phyloP scores from a whole-genome alignment of 495 filamentous ascomycete species.

The Aspergillus avenaceus region DNA sequence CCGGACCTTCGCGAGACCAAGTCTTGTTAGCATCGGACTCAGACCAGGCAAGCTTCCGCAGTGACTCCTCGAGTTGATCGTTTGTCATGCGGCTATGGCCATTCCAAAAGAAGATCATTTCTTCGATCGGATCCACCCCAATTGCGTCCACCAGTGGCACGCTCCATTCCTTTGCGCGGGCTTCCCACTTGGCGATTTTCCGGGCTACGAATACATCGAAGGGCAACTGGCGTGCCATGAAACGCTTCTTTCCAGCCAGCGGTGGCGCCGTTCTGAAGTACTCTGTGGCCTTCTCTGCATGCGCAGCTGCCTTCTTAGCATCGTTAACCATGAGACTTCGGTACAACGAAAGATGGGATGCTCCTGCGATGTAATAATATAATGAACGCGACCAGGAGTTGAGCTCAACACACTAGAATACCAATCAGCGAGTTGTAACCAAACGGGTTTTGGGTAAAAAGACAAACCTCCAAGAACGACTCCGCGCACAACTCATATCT shows the following conservation, averaged over 20 bases:
- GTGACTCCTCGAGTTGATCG: slow-evolving; percentile 58
- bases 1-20: slow-evolving; percentile 57
- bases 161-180: slow-evolving; percentile 63
- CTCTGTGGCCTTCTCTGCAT: slow-evolving; percentile 64
- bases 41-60: slow-evolving; percentile 63
- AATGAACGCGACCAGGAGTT: slow-evolving; percentile 89
- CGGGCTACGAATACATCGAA: slow-evolving; percentile 85
- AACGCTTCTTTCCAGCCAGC: slow-evolving; percentile 77
- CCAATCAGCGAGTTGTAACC: slow-evolving; percentile 1
- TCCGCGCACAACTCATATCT: slow-evolving; percentile 66
- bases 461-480: slow-evolving; percentile 60
- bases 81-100: slow-evolving; percentile 70
- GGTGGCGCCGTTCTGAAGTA: slow-evolving; percentile 68
- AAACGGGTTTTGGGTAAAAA: not conserved
- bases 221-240: slow-evolving; percentile 85
- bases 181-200: slow-evolving; percentile 88
- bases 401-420: slow-evolving; percentile 61
- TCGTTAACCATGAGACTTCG: slow-evolving; percentile 48
- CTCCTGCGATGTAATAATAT: slow-evolving; percentile 86
- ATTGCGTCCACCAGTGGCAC: slow-evolving; percentile 76
- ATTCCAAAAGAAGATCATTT: slow-evolving; percentile 98
- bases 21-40: slow-evolving; percentile 48
- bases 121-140: slow-evolving; percentile 77
- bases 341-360: slow-evolving; percentile 74
- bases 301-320: slow-evolving; percentile 43